phyloP scores from a whole-genome alignment of 352 stramenopile genomes.

The Phytophthora europaea region DNA sequence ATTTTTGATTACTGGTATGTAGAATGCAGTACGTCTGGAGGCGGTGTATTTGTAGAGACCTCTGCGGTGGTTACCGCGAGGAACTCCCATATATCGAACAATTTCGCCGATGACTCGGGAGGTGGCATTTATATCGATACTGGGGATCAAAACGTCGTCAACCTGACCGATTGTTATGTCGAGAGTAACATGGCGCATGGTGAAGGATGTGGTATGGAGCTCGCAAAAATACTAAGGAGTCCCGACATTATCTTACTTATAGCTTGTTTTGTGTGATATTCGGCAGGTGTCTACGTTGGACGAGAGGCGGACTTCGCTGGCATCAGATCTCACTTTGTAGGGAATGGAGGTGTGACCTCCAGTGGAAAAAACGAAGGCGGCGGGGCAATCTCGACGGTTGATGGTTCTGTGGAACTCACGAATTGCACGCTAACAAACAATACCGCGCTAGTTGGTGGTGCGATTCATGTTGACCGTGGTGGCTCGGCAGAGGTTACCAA shows the following conservation, averaged over 20 bases:
- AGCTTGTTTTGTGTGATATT: not conserved
- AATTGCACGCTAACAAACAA: slow-evolving; percentile 54
- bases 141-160: slow-evolving; percentile 48
- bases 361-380: slow-evolving; percentile 72
- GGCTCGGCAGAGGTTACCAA: slow-evolving; percentile 29
- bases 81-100: slow-evolving; percentile 46
- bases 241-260: not conserved
- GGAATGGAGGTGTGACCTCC: slow-evolving; percentile 53
- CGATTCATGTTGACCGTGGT: slow-evolving; percentile 51
- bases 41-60: slow-evolving; percentile 60
- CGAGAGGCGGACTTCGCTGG: slow-evolving; percentile 47
- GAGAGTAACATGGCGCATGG: slow-evolving; percentile 54
- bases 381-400: slow-evolving; percentile 54
- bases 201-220: slow-evolving; percentile 51
- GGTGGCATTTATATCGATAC: slow-evolving; percentile 69
- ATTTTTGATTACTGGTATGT: not conserved
- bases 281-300: slow-evolving; percentile 62
- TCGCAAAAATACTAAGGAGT: not conserved
- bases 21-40: slow-evolving; percentile 64
- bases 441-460: slow-evolving; percentile 57
- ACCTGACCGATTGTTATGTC: slow-evolving; percentile 38
- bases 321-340: slow-evolving; percentile 34
- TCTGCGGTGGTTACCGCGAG: slow-evolving; percentile 29
- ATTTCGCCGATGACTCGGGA: slow-evolving; percentile 68
- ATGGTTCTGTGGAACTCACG: slow-evolving; percentile 46